Evolutionary conservation across 768 basidiomycete genomes (phyloP).

Genomic region (Lactarius sanguifluus): DNA sequence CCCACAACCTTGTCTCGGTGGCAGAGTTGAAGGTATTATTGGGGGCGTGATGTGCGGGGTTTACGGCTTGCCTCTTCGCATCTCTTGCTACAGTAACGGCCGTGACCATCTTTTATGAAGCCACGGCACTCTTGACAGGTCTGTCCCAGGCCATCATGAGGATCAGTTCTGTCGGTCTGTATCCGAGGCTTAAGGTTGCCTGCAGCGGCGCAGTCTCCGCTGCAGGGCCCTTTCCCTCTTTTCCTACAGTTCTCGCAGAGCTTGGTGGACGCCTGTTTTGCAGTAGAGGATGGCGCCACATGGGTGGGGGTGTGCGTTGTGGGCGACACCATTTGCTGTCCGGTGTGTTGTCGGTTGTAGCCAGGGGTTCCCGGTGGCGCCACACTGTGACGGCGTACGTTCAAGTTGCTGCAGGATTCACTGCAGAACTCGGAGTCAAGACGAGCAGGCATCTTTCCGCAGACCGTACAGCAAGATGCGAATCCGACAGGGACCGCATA

Average conservation of each 20-base stretch:
- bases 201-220: not conserved
- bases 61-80: conserved; percentile 4
- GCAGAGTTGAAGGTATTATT: not conserved
- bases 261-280: too few species aligned
- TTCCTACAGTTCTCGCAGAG: too few species aligned
- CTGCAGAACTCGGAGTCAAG: conserved; percentile 11
- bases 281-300: too few species aligned
- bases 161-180: not conserved
- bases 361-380: not conserved
- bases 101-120: not conserved
- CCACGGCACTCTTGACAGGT: conserved; percentile 19
- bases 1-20: not conserved
- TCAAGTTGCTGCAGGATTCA: conserved; percentile 1
- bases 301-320: too few species aligned
- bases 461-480: not conserved
- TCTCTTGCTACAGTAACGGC: conserved; percentile 7
- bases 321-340: too few species aligned
- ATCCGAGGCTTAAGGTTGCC: not conserved
- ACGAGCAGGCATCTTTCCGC: conserved; percentile 1
- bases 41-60: not conserved
- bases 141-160: not conserved
- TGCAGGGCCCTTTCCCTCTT: too few species aligned
- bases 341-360: not conserved
- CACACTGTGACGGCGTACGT: not conserved
- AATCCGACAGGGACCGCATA: not conserved